Percentiles rank a stretch among this genome's conserved stretches.
phyloP scores from a whole-genome alignment of 495 filamentous ascomycete genomes.

The Penicillium cosmopolitanum region DNA sequence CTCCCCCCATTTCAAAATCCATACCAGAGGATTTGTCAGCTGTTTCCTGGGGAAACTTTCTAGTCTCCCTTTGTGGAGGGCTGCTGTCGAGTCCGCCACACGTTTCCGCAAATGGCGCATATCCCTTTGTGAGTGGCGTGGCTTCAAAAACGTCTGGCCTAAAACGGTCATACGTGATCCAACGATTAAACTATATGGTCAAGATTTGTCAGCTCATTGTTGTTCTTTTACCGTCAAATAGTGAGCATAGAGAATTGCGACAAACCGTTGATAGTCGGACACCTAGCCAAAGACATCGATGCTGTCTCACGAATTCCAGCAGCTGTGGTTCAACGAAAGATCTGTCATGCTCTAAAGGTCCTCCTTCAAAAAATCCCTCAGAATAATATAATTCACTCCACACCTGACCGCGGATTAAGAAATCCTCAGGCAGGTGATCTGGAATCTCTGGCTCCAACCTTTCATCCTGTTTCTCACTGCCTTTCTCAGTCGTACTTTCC shows the following conservation, averaged over 20 bases:
- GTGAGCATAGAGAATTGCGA: not conserved
- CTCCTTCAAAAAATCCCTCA: conserved; percentile 66
- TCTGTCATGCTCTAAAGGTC: conserved; percentile 76
- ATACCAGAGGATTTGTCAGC: not conserved
- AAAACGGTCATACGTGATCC: conserved; percentile 40
- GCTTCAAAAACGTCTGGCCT: conserved; percentile 28
- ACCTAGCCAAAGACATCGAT: conserved; percentile 77
- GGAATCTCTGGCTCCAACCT: conserved; percentile 49
- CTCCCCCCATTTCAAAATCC: conserved; percentile 16
- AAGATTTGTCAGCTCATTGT: not conserved
- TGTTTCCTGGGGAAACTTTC: not conserved
- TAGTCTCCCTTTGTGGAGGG: not conserved
- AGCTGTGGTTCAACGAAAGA: conserved; percentile 68
- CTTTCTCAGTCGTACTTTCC: not conserved
- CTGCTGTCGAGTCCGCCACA: conserved; percentile 22
- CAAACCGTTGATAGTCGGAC: conserved; percentile 59
- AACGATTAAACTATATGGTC: conserved; percentile 40
- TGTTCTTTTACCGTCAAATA: not conserved
- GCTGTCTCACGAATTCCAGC: conserved; percentile 64
- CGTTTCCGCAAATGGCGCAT: conserved; percentile 27
- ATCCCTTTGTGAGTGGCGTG: conserved; percentile 34
- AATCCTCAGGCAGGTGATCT: conserved; percentile 84
- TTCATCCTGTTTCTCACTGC: not conserved
- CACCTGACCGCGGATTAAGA: conserved; percentile 71
- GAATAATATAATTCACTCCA: conserved; percentile 76